Base-by-base conservation (phyloP, 2,329 filamentous ascomycete species). In the Dothideomycetes sp. region DNA sequence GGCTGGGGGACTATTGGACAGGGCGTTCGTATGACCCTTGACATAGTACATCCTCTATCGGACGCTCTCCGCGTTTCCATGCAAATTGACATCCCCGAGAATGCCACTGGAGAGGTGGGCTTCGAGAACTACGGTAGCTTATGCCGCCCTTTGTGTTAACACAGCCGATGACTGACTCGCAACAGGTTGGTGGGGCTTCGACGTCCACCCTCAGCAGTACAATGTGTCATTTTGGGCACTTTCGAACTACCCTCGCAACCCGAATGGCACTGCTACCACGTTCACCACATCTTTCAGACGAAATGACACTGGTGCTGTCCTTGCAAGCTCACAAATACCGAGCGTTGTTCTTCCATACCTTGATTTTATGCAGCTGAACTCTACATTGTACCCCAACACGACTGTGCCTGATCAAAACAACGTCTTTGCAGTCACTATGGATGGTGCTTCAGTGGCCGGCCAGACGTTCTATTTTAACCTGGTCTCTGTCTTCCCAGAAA, bases 401-500 rank as follows among this genome's bases (percentile, higher is more conserved):
- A 63, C 59, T 42, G 65, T 65, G 19, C 60, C 62, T 3, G 62
- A 64, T 51, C 58, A 59, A 4, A 71, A 73, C 52, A 74, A 74
- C 47, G 69, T 66, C 0, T 68, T 73, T 39, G 58, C 61, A 2
- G 54, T 74, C 36, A 71, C 66, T 2, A 69, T 70, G 24, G 66
- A 72, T 51, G 57, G 62, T 12, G 56, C 58, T 7, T 55, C 60
- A 43, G 55, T 60, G 15, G 53, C 56, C 5, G 56, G 55, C 4
- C 58, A 59, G 22, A 60, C 61, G 1, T 54, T 70, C 7, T 63
- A 71, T 48, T 72, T 75, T 54, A 66, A 68, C 43, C 52, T 74
- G 14, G 66, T 74, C 44, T 68, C 64, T 36, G 52, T 74, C 29
- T 74, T 73, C 53, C 68, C 68, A 2, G 69, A 69, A 4, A 74